Evolutionary conservation across 2,329 filamentous ascomycete species (phyloP).

Genomic region (Scedosporium dehoogii): DNA sequence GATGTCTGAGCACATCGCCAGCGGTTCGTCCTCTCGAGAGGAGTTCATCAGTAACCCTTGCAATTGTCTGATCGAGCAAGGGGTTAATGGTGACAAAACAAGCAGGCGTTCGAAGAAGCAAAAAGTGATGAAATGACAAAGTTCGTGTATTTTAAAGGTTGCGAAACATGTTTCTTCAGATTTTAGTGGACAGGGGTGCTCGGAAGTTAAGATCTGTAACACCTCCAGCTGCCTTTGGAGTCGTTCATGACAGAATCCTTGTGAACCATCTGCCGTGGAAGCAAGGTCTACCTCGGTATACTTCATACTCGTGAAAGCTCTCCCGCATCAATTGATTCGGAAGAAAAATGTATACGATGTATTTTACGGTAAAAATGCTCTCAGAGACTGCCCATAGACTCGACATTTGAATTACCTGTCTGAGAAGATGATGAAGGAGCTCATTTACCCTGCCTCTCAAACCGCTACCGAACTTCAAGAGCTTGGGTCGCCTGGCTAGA

Average conservation of each 20-base stretch:
- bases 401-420: neutral
- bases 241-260: neutral
- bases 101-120: neutral
- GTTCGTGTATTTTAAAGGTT: neutral
- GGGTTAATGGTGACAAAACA: neutral
- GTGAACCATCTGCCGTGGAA: neutral
- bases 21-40: neutral
- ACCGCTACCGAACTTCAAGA: neutral
- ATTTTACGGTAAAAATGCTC: too few relatives aligned
- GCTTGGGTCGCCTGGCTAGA: neutral
- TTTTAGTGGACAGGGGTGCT: neutral
- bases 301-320: too few relatives aligned
- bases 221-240: neutral
- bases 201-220: neutral
- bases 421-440: neutral
- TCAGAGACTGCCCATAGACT: too few relatives aligned
- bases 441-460: neutral
- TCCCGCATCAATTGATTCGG: too few relatives aligned
- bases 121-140: neutral
- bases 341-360: too few relatives aligned
- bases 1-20: slow-evolving; percentile 2
- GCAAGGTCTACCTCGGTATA: neutral
- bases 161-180: neutral
- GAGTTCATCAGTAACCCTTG: neutral
- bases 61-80: neutral